phyloP scores from a whole-genome alignment of 2,329 filamentous ascomycete species.

The Diaporthe vaccinii region DNA sequence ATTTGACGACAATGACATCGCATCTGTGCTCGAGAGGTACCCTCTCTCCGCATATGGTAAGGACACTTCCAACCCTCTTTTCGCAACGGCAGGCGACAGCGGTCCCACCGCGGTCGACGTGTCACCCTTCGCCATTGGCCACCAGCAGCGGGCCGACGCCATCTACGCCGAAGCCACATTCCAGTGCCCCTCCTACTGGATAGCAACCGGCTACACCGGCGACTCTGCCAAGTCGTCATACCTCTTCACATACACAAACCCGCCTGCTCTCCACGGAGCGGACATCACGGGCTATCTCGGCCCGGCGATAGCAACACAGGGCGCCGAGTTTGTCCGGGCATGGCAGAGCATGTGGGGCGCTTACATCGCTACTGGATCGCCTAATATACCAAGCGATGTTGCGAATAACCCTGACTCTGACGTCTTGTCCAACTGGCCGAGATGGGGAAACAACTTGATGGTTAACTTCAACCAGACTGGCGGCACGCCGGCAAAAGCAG shows the following conservation, averaged over 20 bases:
- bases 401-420: constrained; percentile 2
- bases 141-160: constrained; percentile 6
- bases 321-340: background rate
- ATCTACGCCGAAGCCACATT: constrained; percentile 1
- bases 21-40: constrained; percentile 11
- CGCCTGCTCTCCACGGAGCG: constrained; percentile 1
- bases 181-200: constrained; percentile 12
- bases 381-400: background rate
- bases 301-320: background rate
- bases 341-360: constrained; percentile 11
- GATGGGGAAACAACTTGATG: background rate
- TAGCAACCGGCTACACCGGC: constrained; percentile 4
- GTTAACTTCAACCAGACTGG: constrained; percentile 17
- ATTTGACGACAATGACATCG: background rate
- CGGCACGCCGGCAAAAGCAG: background rate
- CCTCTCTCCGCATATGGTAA: background rate
- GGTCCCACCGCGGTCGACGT: constrained; percentile 15
- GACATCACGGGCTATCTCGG: background rate
- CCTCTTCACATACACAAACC: constrained; percentile 18
- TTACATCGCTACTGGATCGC: background rate
- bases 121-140: constrained; percentile 8
- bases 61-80: background rate
- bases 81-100: constrained; percentile 17
- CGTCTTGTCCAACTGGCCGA: constrained; percentile 21
- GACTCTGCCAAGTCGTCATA: constrained; percentile 7